Evolutionary conservation across 768 basidiomycete genomes (phyloP).

Genomic region (Zangia roseola): DNA sequence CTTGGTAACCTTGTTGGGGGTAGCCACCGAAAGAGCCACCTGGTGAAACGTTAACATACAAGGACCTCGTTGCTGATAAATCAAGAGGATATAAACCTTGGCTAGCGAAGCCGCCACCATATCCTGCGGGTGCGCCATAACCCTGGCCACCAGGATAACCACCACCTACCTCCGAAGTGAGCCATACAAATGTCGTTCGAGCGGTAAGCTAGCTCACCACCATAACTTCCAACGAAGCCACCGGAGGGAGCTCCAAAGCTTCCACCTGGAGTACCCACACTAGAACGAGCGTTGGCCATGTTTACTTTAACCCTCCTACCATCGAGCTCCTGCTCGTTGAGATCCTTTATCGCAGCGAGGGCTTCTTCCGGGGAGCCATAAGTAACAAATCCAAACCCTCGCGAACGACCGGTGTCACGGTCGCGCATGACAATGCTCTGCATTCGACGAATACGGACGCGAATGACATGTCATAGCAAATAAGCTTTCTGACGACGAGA

Average conservation of each 20-base stretch:
- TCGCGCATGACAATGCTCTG: slow-evolving; percentile 98
- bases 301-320: slow-evolving; percentile 90
- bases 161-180: slow-evolving; percentile 25
- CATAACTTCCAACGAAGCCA: slow-evolving; percentile 33
- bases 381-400: slow-evolving; percentile 97
- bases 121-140: slow-evolving; percentile 22
- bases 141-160: slow-evolving; percentile 31
- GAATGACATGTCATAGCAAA: slow-evolving; percentile 6
- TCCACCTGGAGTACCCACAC: slow-evolving; percentile 30
- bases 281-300: slow-evolving; percentile 71
- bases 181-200: neutral
- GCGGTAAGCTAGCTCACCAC: slow-evolving; percentile 8
- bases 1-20: slow-evolving; percentile 19
- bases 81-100: slow-evolving; percentile 8
- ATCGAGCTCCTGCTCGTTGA: slow-evolving; percentile 93
- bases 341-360: slow-evolving; percentile 63
- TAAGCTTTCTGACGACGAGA: slow-evolving; percentile 21
- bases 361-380: slow-evolving; percentile 65
- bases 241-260: slow-evolving; percentile 32
- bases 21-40: slow-evolving; percentile 16
- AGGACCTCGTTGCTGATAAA: neutral
- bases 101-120: slow-evolving; percentile 22
- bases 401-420: slow-evolving; percentile 94
- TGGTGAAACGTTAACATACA: neutral
- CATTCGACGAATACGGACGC: slow-evolving; percentile 35